Evolutionary conservation across 73 alveolate species (phyloP).

Genomic region (Paramecium sonneborni): DNA sequence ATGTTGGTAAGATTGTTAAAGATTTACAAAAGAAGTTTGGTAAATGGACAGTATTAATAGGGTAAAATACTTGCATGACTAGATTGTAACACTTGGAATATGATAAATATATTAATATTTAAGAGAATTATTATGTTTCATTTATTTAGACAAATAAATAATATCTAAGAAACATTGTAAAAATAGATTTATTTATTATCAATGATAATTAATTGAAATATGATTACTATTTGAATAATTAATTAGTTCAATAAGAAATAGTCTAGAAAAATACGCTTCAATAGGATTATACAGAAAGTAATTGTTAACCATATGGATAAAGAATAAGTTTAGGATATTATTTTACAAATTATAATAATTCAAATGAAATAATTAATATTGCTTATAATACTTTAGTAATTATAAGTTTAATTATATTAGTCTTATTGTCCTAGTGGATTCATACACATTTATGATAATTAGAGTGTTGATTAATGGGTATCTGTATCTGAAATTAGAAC

Average conservation of each 20-base stretch:
- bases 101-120: not conserved
- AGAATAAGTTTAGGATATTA: not conserved
- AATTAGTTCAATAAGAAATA: not conserved
- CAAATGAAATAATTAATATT: not conserved
- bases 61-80: not conserved
- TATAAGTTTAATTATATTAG: not conserved
- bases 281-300: not conserved
- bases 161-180: not conserved
- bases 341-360: not conserved
- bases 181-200: not conserved
- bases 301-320: slow-evolving; percentile 2
- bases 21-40: not conserved
- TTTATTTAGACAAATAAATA: not conserved
- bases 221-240: not conserved
- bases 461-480: not conserved
- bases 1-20: not conserved
- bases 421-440: not conserved
- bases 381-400: slow-evolving; percentile 20
- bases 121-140: not conserved
- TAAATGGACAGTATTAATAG: not conserved
- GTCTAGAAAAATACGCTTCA: not conserved
- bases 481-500: not conserved
- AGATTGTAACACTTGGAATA: not conserved
- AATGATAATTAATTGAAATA: not conserved
- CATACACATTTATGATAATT: not conserved